phyloP scores from a whole-genome alignment of 2,329 filamentous ascomycete genomes.

The Colletotrichum siamense region DNA sequence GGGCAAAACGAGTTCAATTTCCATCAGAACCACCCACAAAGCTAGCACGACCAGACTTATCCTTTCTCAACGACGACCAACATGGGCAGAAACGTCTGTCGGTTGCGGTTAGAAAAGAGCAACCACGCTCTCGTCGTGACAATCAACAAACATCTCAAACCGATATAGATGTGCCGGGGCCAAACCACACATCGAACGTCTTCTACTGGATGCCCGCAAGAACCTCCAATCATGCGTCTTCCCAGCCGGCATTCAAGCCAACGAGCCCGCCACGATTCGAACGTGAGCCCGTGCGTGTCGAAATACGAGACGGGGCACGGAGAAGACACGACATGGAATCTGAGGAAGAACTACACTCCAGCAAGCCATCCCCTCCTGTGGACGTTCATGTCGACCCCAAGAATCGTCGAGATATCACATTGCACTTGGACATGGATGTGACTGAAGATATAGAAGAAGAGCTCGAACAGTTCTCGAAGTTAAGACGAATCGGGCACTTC shows the following conservation, averaged over 20 bases:
- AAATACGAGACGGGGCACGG: background rate
- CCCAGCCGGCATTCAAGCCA: background rate
- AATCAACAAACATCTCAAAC: background rate
- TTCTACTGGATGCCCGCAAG: background rate
- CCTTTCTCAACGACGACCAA: background rate
- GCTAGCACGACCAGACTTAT: background rate
- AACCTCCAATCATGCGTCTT: background rate
- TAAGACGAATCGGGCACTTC: background rate
- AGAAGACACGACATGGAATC: accelerated
- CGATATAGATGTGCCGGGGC: background rate
- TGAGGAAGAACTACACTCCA: accelerated
- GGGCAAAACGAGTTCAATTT: background rate
- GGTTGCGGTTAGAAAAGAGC: background rate
- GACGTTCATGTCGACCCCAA: background rate
- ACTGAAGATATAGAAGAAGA: background rate
- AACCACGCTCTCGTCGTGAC: accelerated
- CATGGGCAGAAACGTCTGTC: accelerated
- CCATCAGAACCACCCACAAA: background rate
- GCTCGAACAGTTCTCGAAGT: background rate
- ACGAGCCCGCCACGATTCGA: background rate
- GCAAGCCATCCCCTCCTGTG: accelerated
- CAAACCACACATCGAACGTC: background rate
- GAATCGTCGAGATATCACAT: accelerated
- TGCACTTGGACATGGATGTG: background rate
- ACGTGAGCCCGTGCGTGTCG: no score